These are phyloP conservation scores for Dalbergia cochinchinensis DNA, from an alignment of 306 rosid species.

Conservation along the genomic window DNA sequence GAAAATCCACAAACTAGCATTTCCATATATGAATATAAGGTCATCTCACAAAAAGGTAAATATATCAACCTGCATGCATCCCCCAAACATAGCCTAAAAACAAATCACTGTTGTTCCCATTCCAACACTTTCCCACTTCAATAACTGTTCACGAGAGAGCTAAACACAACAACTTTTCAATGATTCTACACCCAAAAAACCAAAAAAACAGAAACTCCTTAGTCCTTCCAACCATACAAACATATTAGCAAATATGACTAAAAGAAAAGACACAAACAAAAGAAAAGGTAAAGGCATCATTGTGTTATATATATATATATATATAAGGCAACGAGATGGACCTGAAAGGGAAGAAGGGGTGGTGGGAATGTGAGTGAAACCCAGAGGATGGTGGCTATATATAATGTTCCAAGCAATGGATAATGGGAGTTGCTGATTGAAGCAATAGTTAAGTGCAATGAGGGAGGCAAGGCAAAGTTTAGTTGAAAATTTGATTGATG, in stretches of 20 bases:
- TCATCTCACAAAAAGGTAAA: neutral
- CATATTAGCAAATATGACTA: neutral
- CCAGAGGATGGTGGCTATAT: slow-evolving; percentile 14
- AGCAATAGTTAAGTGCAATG: slow-evolving; percentile 35
- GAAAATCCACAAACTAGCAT: slow-evolving; percentile 19
- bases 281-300: neutral
- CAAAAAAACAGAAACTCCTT: neutral
- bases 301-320: neutral
- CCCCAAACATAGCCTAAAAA: neutral
- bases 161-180: no score
- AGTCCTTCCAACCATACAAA: neutral
- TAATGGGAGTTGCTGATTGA: slow-evolving; percentile 32
- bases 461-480: neutral
- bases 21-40: neutral
- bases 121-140: neutral
- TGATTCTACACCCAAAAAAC: no score
- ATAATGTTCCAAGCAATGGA: slow-evolving; percentile 4
- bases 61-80: slow-evolving; percentile 5
- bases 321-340: slow-evolving; percentile 2
- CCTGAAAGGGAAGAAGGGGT: slow-evolving; percentile 42
- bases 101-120: neutral
- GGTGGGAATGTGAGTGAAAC: slow-evolving; percentile 37
- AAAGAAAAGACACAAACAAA: no score
- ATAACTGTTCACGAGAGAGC: neutral
- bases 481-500: neutral